These are phyloP conservation scores for Chrysanthemum lavandulifolium DNA, from an alignment of 129 eudicot genomes.

Conservation along the genomic window DNA sequence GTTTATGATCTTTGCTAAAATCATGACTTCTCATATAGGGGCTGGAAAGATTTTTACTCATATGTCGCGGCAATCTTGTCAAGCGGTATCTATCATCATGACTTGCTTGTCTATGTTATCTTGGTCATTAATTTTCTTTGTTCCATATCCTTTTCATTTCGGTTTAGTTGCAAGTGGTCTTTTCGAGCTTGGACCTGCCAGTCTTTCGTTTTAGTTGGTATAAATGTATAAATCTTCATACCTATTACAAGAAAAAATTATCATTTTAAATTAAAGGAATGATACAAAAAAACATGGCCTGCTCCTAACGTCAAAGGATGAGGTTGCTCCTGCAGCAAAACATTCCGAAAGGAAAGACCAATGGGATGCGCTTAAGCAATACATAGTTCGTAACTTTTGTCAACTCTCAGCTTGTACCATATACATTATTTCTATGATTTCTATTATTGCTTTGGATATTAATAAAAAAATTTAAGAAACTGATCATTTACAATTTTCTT, in stretches of 20 bases:
- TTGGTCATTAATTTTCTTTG: neutral
- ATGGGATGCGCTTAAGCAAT: constrained; percentile 87
- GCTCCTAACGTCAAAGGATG: constrained; percentile 68
- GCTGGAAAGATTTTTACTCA: constrained; percentile 74
- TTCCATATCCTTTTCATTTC: neutral
- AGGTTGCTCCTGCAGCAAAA: constrained; percentile 33
- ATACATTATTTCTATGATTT: too few relatives aligned
- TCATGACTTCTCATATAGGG: constrained; percentile 45
- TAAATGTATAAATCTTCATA: neutral
- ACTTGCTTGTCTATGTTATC: constrained; percentile 35
- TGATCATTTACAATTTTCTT: too few relatives aligned
- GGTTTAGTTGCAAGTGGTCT: neutral
- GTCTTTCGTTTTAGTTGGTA: constrained; percentile 13
- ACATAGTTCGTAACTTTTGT: constrained; percentile 57
- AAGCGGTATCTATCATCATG: constrained; percentile 33
- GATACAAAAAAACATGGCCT: constrained; percentile 47
- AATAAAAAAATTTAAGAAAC: too few relatives aligned
- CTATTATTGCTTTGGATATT: too few relatives aligned
- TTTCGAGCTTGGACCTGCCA: neutral
- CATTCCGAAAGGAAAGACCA: constrained; percentile 57
- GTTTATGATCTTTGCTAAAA: neutral
- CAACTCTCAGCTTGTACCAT: too few relatives aligned
- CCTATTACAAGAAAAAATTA: neutral
- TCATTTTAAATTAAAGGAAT: constrained; percentile 43
- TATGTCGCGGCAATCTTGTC: constrained; percentile 80